Percentiles rank a stretch among this genome's conserved stretches.
phyloP scores from a whole-genome alignment of 768 basidiomycete genomes.

The Tremella mesenterica region DNA sequence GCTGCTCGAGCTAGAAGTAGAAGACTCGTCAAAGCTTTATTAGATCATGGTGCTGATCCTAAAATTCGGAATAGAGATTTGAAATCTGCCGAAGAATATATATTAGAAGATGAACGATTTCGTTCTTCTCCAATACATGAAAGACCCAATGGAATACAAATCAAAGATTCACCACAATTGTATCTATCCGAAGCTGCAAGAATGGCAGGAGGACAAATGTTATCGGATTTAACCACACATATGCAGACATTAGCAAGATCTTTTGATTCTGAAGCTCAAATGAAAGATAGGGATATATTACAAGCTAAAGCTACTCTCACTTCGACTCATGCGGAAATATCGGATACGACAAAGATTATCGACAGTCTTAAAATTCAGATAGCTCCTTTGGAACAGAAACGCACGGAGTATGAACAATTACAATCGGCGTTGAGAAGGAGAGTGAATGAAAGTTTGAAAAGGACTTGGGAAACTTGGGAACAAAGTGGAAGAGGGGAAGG shows the following conservation, averaged over 20 bases:
- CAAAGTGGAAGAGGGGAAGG: constrained; percentile 49
- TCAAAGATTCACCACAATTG: constrained; percentile 47
- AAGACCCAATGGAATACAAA: constrained; percentile 1
- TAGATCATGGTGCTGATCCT: constrained; percentile 93
- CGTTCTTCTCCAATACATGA: constrained; percentile 72
- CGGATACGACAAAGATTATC: constrained; percentile 55
- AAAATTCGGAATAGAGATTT: constrained; percentile 89
- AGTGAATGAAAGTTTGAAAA: constrained; percentile 70
- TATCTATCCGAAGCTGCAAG: constrained; percentile 81
- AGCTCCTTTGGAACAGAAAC: constrained; percentile 23
- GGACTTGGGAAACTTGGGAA: constrained; percentile 90
- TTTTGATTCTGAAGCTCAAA: constrained; percentile 82
- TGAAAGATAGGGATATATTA: constrained; percentile 80
- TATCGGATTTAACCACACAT: constrained; percentile 75
- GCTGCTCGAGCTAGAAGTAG: constrained; percentile 93
- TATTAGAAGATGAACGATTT: constrained; percentile 95
- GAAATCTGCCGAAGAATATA: constrained; percentile 96
- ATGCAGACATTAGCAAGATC: constrained; percentile 78
- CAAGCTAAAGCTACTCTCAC: constrained; percentile 79
- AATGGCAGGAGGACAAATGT: constrained; percentile 71
- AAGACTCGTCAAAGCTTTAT: constrained; percentile 84
- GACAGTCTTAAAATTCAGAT: constrained; percentile 19
- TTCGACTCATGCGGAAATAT: constrained; percentile 82
- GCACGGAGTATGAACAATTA: constrained; percentile 48
- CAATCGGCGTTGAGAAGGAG: constrained; percentile 61